Conservation (phyloP, 768 basidiomycete genomes). For the Trametes elegans region DNA sequence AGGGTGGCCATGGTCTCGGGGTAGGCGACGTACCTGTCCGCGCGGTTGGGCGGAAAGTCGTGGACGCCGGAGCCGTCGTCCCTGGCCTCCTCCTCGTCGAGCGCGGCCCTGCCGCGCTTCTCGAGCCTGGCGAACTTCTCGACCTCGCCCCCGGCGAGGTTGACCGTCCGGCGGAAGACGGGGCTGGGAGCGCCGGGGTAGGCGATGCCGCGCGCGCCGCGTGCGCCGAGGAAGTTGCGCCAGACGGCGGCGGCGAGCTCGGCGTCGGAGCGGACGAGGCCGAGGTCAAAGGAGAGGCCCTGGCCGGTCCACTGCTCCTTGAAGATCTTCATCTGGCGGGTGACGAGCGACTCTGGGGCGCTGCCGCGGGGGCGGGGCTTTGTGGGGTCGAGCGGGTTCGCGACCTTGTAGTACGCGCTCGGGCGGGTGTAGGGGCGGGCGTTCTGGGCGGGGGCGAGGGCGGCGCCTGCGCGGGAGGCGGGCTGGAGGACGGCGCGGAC, state of each 20-base stretch:
- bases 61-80: conserved; percentile 74
- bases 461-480: conserved; percentile 16
- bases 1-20: conserved; percentile 72
- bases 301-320: conserved; percentile 90
- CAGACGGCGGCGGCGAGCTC: conserved; percentile 87
- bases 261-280: conserved; percentile 69
- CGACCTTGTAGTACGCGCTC: conserved; percentile 29
- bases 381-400: conserved; percentile 1
- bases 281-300: conserved; percentile 75
- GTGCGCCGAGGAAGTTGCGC: conserved; percentile 86
- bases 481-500: conserved; percentile 64
- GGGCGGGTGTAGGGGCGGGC: conserved; percentile 26
- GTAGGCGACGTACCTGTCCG: conserved; percentile 68
- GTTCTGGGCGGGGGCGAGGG: conserved; percentile 23
- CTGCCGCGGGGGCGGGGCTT: conserved; percentile 31
- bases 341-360: conserved; percentile 77
- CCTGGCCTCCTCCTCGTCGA: conserved; percentile 54
- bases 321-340: conserved; percentile 87
- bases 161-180: conserved; percentile 60
- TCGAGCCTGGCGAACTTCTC: conserved; percentile 41
- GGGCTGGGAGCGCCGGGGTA: conserved; percentile 22
- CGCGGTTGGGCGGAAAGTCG: conserved; percentile 60
- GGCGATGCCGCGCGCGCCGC: conserved; percentile 73
- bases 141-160: conserved; percentile 66
- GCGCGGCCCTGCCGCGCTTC: conserved; percentile 15